A percentile compares a stretch with the other conserved stretches of the same genome.
Evolutionary conservation across 148 eudicot species (phyloP).

Genomic region (Nyssa sinensis): DNA sequence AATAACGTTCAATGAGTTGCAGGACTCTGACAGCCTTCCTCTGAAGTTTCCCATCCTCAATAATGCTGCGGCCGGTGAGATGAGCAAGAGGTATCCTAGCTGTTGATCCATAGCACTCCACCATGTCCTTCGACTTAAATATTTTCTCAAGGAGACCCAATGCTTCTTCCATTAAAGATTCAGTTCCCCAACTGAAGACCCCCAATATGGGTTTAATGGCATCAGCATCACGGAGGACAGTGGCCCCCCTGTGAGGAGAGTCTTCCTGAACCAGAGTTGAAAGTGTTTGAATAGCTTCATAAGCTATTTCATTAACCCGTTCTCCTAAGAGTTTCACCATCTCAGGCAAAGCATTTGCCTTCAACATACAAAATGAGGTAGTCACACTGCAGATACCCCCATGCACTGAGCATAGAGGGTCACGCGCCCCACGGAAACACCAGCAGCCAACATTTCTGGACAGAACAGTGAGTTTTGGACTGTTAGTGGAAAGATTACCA

Average conservation of each 20-base stretch:
- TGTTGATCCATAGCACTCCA: constrained; percentile 22
- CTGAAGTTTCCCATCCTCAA: constrained; percentile 34
- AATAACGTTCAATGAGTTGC: constrained; percentile 32
- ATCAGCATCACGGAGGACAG: constrained; percentile 25
- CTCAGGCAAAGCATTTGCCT: constrained; percentile 34
- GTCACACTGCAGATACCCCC: constrained; percentile 33
- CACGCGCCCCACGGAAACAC: constrained; percentile 13
- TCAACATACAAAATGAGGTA: constrained; percentile 35
- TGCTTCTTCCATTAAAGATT: constrained; percentile 35
- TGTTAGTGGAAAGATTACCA: constrained; percentile 38
- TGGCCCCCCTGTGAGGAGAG: constrained; percentile 30
- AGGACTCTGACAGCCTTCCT: constrained; percentile 38
- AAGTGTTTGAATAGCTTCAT: constrained; percentile 41
- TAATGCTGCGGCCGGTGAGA: constrained; percentile 23
- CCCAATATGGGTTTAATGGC: constrained; percentile 26
- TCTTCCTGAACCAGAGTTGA: constrained; percentile 36
- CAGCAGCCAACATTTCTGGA: constrained; percentile 12
- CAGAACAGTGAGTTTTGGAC: constrained; percentile 20
- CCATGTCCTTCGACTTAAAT: constrained; percentile 36
- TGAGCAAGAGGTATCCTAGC: constrained; percentile 24
- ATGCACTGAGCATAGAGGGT: constrained; percentile 24
- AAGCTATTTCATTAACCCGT: constrained; percentile 26
- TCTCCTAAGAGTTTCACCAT: constrained; percentile 27
- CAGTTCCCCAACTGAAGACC: constrained; percentile 38
- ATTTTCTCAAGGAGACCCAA: constrained; percentile 32